Evolutionary conservation across 2,329 filamentous ascomycete species (phyloP), one percentile per base, ranked within the genome.

Genomic region (Colletotrichum paranaense): DNA sequence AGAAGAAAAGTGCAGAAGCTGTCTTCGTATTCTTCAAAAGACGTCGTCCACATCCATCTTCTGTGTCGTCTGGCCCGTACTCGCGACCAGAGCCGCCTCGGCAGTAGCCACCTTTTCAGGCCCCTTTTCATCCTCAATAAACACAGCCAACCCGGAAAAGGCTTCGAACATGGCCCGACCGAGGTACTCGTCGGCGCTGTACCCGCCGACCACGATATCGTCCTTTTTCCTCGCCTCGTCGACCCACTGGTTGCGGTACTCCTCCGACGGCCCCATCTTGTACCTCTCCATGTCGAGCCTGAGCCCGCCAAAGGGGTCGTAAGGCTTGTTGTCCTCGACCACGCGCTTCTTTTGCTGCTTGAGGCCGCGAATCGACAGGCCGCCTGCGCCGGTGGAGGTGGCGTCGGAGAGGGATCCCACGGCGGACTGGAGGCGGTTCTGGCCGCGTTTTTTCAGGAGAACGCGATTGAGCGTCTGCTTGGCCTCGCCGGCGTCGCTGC

Each of bases 141-240:
- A 97, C 55, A 97, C 94, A 0, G 94, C 95, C 73, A 99, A 82
- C 0, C 97, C 97, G 0, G 94, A 91, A 83, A 98, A 98, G 0
- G 96, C 95, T 80, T 98, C 95, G 74, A 94, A 93, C 80, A 99
- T 85, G 28, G 94, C 92, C 28, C 95, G 88, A 8, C 91, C 88
- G 78, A 95, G 94, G 80, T 97, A 98, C 80, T 98, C 95, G 42
- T 89, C 86, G 56, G 96, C 86, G 78, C 92, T 92, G 83, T 97
- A 98, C 0, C 97, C 97, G 38, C 95, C 95, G 19, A 94, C 94
- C 64, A 89, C 85, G 79, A 93, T 91, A 57, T 89, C 87, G 2
- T 88, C 84, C 79, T 95, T 92, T 53, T 89, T 89, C 69, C 92
- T 89, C 38, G 92, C 89, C 28, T 86, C 86, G 57, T 93, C 91